Evolutionary conservation across 1,284 basidiomycete genomes (phyloP).

Genomic region (Irpex rosettiformis): DNA sequence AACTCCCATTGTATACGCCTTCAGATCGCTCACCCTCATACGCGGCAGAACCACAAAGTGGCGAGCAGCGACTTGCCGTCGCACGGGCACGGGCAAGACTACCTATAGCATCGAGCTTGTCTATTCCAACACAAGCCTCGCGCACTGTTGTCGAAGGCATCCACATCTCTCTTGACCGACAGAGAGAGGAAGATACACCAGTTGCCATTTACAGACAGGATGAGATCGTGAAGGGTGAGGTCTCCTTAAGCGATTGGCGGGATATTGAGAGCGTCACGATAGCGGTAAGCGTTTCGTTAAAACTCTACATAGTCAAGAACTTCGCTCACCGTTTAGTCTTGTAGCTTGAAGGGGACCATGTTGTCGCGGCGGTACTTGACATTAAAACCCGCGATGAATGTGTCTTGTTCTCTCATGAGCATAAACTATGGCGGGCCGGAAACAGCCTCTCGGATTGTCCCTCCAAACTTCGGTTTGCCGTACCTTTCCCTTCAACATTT

Average conservation of each 20-base stretch:
- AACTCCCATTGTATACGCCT: constrained; percentile 21
- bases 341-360: not conserved
- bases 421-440: constrained; percentile 36
- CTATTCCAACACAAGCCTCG: not conserved
- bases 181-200: not conserved
- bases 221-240: not conserved
- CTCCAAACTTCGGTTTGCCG: constrained; percentile 42
- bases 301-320: not conserved
- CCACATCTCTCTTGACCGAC: not conserved
- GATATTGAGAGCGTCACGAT: not conserved
- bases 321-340: not conserved
- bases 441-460: constrained; percentile 35
- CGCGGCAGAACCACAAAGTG: constrained; percentile 21
- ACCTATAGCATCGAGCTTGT: not conserved
- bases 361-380: constrained; percentile 17
- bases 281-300: not conserved
- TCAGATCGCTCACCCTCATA: constrained; percentile 24
- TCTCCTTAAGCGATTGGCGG: not conserved
- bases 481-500: constrained; percentile 45
- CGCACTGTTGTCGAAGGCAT: not conserved
- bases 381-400: constrained; percentile 10
- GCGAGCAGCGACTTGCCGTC: constrained; percentile 25
- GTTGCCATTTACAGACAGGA: not conserved
- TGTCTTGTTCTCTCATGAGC: constrained; percentile 3
- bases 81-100: not conserved